Evolutionary conservation across 116 monocot genomes (phyloP), one percentile per base, ranked within the genome.

Genomic region (Phalaenopsis hybrid): DNA sequence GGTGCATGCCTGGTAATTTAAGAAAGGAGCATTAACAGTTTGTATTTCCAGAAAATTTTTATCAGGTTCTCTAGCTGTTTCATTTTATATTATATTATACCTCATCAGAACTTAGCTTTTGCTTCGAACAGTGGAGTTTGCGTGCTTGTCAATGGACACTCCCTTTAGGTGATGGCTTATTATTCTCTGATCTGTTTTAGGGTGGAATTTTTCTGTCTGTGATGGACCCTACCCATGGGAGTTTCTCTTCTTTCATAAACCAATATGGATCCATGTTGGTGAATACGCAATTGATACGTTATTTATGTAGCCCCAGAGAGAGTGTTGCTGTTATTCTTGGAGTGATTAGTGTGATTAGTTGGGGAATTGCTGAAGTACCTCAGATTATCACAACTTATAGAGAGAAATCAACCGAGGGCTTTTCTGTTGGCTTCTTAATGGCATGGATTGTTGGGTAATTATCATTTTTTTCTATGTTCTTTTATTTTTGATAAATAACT

Each of bases 311-410:
- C 50, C 45, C 37, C 16, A 88, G 58, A 68, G 92, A 90, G 55
- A 80, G 82, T 23, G 57, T 83, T 0, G 78, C 92, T 34, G 45
- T 90, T 4, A 45, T 70, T 0, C 85, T 94, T 65, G 96, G 94
- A 51, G 2, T 88, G 50, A 44, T 87, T 79, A 96, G 96, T 79
- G 82, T 96, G 67, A 7, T 92, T 10, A 88, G 89, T 69, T 96
- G 96, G 96, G 87, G 85, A 2, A 77, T 94, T 69, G 94, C 96
- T 0, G 96, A 94, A 83, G 81, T 96, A n/a, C 96, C 96, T 31
- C 96, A 96, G 72, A 89, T 96, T 76, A 87, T 89, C 12, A 86
- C 92, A 25, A 96, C 88, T 80, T 89, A 88, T 79, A 88, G 50
- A 57, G 82, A 74, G 65, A 96, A 96, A 79, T 92, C 96, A 1